These are phyloP conservation scores for Pseudisothecium myosuroides DNA, from an alignment of 225 moss, liverwort and hornwort genomes.

Conservation along the genomic window DNA sequence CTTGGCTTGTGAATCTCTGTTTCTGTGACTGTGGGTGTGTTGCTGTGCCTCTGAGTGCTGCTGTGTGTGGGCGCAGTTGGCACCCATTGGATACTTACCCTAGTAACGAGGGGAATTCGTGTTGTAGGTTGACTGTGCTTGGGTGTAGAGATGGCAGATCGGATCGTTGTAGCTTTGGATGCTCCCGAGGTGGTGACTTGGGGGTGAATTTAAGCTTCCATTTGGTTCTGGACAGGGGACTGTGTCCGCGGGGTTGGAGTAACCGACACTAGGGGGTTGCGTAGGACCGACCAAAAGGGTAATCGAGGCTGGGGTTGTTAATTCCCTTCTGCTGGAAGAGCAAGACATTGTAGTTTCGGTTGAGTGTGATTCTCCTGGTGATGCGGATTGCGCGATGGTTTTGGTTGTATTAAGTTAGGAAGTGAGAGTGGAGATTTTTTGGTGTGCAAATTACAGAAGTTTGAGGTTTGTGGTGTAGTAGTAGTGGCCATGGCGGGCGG, in stretches of 20 bases:
- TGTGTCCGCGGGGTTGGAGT: not conserved
- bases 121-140: not conserved
- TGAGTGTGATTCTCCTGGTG: not conserved
- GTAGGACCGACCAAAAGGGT: not conserved
- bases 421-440: not conserved
- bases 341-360: not conserved
- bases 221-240: not conserved
- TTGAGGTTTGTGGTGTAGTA: not conserved
- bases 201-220: not conserved
- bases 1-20: not conserved
- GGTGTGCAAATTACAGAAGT: not conserved
- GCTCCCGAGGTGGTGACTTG: not conserved
- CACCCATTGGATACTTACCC: not conserved
- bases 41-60: not conserved
- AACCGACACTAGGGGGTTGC: not conserved
- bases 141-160: not conserved
- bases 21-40: not conserved
- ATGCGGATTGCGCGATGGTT: not conserved
- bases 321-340: not conserved
- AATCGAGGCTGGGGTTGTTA: not conserved
- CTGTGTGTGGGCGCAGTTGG: not conserved
- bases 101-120: not conserved
- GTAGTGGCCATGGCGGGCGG: conserved; percentile 13
- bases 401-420: not conserved
- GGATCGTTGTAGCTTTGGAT: conserved; percentile 1